Evolutionary conservation across 192 early-diverging fungal genomes (phyloP).

Genomic region (Coemansia sp.): DNA sequence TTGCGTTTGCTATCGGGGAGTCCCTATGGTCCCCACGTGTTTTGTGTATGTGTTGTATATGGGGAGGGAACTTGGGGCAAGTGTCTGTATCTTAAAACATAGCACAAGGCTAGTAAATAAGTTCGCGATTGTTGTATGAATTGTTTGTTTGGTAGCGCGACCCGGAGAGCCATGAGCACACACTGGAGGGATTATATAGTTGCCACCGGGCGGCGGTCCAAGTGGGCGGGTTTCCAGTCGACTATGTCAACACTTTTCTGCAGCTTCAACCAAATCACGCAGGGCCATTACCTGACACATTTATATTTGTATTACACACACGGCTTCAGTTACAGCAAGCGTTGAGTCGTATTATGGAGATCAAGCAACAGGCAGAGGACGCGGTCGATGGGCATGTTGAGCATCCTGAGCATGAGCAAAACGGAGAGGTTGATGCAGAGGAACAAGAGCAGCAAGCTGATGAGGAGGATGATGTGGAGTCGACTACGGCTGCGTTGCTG

Average conservation of each 20-base stretch:
- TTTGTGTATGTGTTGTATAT: neutral
- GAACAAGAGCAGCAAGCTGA: too few relatives aligned
- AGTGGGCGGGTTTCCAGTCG: constrained; percentile 32
- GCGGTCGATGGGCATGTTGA: neutral
- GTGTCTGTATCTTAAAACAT: neutral
- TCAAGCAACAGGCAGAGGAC: constrained; percentile 17
- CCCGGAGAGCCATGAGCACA: constrained; percentile 23
- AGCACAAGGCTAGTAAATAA: too few relatives aligned
- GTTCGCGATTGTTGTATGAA: neutral
- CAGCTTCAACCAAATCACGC: neutral
- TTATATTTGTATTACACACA: constrained; percentile 44
- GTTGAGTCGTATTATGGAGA: constrained; percentile 36
- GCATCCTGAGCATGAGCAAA: too few relatives aligned
- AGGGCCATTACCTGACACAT: constrained; percentile 26
- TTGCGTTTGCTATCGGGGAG: too few relatives aligned
- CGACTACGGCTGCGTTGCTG: constrained; percentile 22
- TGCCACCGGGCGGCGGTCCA: constrained; percentile 37
- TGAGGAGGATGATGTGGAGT: constrained; percentile 12
- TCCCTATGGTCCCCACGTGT: neutral
- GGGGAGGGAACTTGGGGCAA: neutral
- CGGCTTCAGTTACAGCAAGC: constrained; percentile 23
- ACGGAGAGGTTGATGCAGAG: neutral
- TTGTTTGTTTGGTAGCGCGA: constrained; percentile 47
- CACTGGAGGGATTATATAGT: constrained; percentile 43
- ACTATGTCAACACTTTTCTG: constrained; percentile 37